Percentiles rank a stretch among this genome's conserved stretches.
These are phyloP conservation scores for Lactifluus rugatus DNA, from an alignment of 768 basidiomycete genomes.

Conservation along the genomic window DNA sequence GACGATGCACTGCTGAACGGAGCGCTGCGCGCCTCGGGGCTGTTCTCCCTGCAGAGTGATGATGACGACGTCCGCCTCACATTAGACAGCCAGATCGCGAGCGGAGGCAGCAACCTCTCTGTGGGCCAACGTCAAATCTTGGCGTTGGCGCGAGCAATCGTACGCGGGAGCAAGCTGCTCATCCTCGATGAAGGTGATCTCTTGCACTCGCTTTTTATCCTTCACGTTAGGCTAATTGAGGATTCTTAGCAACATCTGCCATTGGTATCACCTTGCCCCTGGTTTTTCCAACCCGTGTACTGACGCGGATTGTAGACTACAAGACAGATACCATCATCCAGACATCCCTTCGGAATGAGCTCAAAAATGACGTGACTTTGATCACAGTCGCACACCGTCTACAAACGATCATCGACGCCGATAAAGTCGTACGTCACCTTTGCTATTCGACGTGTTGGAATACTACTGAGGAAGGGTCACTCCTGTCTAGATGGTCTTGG, in stretches of 20 bases:
- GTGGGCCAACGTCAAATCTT: conserved; percentile 55
- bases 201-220: neutral
- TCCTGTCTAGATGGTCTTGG: conserved; percentile 33
- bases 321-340: conserved; percentile 51
- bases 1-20: conserved; percentile 44
- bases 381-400: conserved; percentile 52
- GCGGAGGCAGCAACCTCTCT: conserved; percentile 39
- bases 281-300: neutral
- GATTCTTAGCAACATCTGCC: conserved; percentile 33
- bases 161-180: conserved; percentile 46
- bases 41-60: conserved; percentile 33
- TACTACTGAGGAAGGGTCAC: neutral
- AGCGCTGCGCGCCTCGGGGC: conserved; percentile 39
- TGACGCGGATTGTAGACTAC: conserved; percentile 32
- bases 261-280: conserved; percentile 26
- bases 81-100: conserved; percentile 36
- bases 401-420: conserved; percentile 51
- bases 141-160: conserved; percentile 49
- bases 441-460: neutral
- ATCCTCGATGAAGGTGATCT: conserved; percentile 45
- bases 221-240: neutral
- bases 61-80: conserved; percentile 31
- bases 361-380: conserved; percentile 37
- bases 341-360: conserved; percentile 39
- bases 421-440: conserved; percentile 37